A percentile compares a stretch with the other conserved stretches of the same genome.
Evolutionary conservation across 208 protist species (phyloP).

Genomic region (Trypanosoma melophagium): DNA sequence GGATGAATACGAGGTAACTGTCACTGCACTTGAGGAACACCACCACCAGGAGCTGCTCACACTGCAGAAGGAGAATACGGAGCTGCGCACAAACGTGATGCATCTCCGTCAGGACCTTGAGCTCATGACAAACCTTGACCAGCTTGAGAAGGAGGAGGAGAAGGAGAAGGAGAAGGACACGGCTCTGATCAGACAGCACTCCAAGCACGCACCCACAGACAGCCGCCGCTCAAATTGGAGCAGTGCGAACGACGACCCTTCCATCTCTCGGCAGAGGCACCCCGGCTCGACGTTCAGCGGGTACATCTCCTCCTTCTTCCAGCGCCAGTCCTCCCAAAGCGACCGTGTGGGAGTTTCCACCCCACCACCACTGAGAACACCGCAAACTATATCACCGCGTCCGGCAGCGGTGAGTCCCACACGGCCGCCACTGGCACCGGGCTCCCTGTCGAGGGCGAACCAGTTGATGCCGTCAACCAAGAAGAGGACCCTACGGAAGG

Average conservation of each 20-base stretch:
- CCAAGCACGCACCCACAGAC: not conserved
- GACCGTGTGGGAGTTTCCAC: not conserved
- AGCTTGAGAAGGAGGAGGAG: constrained; percentile 31
- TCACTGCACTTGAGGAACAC: constrained; percentile 31
- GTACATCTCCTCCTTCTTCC: constrained; percentile 17
- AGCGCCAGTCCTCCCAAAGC: not conserved
- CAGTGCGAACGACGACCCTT: not conserved
- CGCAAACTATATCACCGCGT: not conserved
- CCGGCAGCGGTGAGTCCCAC: not conserved
- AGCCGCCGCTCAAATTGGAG: not conserved
- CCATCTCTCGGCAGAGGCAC: not conserved
- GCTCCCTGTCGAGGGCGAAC: constrained; percentile 1
- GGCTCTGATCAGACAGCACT: too few species aligned
- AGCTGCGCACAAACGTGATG: constrained; percentile 31
- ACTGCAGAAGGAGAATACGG: constrained; percentile 30
- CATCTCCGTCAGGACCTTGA: constrained; percentile 53
- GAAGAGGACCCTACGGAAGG: not conserved
- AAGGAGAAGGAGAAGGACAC: too few species aligned
- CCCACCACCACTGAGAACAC: not conserved
- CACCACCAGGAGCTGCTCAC: constrained; percentile 12
- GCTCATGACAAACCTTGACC: constrained; percentile 48
- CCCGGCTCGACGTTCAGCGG: not conserved
- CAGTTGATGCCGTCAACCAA: not conserved
- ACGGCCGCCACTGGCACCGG: not conserved
- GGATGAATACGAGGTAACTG: constrained; percentile 20